These are phyloP conservation scores for Solanum chiquidenum DNA, from an alignment of 257 asterid genomes.

Conservation along the genomic window DNA sequence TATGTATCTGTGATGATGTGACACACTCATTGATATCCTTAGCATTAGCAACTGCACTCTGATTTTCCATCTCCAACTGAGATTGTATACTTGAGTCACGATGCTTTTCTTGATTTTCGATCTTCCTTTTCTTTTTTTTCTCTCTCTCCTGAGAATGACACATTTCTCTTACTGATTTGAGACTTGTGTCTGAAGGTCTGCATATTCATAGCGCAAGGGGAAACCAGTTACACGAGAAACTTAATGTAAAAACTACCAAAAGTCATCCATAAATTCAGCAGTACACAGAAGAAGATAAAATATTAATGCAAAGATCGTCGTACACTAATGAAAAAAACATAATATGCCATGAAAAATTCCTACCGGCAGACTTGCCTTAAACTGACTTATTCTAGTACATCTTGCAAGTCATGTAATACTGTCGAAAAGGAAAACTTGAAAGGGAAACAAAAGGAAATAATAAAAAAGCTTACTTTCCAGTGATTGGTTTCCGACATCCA, in stretches of 20 bases:
- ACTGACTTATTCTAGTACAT: neutral
- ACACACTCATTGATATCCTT: conserved; percentile 9
- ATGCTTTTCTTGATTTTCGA: neutral
- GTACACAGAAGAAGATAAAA: neutral
- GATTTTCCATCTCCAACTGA: neutral
- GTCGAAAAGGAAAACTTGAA: neutral
- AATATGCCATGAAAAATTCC: neutral
- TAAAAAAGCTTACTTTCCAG: neutral
- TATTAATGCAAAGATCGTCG: neutral
- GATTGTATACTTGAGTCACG: neutral
- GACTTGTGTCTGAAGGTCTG: neutral
- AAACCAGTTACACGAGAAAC: neutral
- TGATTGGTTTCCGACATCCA: neutral
- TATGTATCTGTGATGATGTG: conserved; percentile 12
- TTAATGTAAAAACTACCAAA: neutral
- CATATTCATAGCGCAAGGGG: neutral
- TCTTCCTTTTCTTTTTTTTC: conserved; percentile 12
- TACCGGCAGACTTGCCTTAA: neutral
- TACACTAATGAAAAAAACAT: neutral
- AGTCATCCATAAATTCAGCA: neutral
- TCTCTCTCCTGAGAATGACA: conserved; percentile 12
- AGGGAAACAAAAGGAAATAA: neutral
- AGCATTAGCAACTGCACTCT: neutral
- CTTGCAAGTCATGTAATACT: neutral
- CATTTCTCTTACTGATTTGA: neutral